Base-by-base conservation (phyloP, 164 flowering plant genomes). In the Liquidambar formosana region DNA sequence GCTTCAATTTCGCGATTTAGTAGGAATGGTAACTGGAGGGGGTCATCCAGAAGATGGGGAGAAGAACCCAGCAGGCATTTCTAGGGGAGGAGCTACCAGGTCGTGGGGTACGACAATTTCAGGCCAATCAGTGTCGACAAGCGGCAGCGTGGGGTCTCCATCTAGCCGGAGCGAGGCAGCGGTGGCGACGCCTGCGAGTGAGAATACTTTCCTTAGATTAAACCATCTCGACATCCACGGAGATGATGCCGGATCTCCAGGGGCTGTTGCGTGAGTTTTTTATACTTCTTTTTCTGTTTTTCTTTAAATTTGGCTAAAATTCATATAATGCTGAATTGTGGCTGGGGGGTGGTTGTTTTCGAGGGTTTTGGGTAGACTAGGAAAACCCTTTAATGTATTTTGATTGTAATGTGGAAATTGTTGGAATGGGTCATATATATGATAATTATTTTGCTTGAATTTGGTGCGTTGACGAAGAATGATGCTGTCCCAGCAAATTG, bases 71-170 rank as follows among this genome's bases (percentile, higher is more conserved):
- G 73, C 79, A 51, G 75, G 75, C 51, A 48, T 70, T 53, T 70
- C 85, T n/a, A 64, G 63, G 16, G 85, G 80, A 61, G 80, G 83
- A 6, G 77, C 73, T 45, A 63, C 82, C 9, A 68, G 90, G 80
- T 84, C 93, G n/a, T 83, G 92, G 89, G 88, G 90, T 23, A 77
- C 84, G 33, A 77, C 89, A 5, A 62, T 72, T 15, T 89, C 97
- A 0, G 94, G 90, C 8, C 97, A 93, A 74, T 95, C 99, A 1
- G 82, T 93, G 33, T 95, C 99, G 0, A 93, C 95, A 5, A 93
- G 99, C 64, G 90, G 98, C 44, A 93, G 98, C 54, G 81, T 83
- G 0, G 98, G 98, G 52, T 96, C 98, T 8, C 99, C 98, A 0
- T 85, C 94, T 0, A 90, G 87, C 68, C 79, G 87, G 45, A 84